A percentile compares a stretch with the other conserved stretches of the same genome.
Evolutionary conservation across 2,329 filamentous ascomycete species (phyloP).

Genomic region (Neonectria ditissima): DNA sequence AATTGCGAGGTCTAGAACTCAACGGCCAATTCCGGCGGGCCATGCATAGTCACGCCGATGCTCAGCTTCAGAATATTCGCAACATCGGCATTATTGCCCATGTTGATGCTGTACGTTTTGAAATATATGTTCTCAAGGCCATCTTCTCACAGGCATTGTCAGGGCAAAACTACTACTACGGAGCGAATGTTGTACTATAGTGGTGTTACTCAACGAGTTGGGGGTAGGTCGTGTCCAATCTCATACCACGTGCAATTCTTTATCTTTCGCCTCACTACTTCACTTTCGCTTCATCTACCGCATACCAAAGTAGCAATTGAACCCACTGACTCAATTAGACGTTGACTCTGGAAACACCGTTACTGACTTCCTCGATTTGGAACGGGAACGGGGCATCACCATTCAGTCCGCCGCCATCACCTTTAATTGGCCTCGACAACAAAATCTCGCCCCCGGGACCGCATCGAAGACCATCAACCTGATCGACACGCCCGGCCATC

Average conservation of each 20-base stretch:
- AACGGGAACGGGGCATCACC: constrained; percentile 92
- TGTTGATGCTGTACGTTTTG: constrained; percentile 80
- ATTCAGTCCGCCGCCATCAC: constrained; percentile 98
- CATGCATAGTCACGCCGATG: constrained; percentile 39
- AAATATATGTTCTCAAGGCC: accelerated
- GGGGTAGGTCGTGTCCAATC: constrained; percentile 60
- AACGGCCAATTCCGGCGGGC: constrained; percentile 30
- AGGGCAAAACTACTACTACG: constrained; percentile 97
- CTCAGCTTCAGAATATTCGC: constrained; percentile 69
- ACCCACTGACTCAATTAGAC: constrained; percentile 61
- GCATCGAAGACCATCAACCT: constrained; percentile 81
- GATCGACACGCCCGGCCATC: constrained; percentile 96
- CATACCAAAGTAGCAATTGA: background rate
- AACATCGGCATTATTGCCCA: constrained; percentile 99
- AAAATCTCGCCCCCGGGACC: constrained; percentile 54
- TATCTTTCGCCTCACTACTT: background rate
- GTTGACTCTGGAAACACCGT: constrained; percentile 97
- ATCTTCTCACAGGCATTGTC: constrained; percentile 15
- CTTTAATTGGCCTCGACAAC: constrained; percentile 85
- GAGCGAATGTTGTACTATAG: constrained; percentile 99
- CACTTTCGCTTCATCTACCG: background rate
- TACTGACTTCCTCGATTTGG: constrained; percentile 94
- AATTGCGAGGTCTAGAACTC: constrained; percentile 38
- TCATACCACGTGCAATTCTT: background rate
- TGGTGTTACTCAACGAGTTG: constrained; percentile 87